Percentiles rank a stretch among this genome's conserved stretches.
Conservation (phyloP, 83 land plant species). For the Diphasiastrum complanatum region DNA sequence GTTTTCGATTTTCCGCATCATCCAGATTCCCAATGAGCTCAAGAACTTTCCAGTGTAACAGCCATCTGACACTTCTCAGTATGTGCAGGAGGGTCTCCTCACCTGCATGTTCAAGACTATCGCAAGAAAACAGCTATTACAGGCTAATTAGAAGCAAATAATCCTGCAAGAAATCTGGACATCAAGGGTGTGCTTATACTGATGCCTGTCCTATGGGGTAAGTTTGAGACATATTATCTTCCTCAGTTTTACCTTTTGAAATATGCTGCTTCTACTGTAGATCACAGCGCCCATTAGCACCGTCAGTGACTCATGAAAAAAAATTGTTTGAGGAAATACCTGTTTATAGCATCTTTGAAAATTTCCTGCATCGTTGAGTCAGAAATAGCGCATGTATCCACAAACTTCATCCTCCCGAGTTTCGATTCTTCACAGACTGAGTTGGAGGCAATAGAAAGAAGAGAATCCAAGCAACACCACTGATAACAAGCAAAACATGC, state of each 20-base stretch:
- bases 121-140: neutral
- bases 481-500: neutral
- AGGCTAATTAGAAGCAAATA: neutral
- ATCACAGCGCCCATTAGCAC: no score
- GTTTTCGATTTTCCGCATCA: slow-evolving; percentile 14
- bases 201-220: no score
- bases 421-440: neutral
- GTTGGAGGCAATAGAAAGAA: slow-evolving; percentile 24
- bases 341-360: slow-evolving; percentile 23
- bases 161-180: no score
- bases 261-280: no score
- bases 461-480: slow-evolving; percentile 30
- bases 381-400: slow-evolving; percentile 8
- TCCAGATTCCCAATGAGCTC: slow-evolving; percentile 7
- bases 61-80: slow-evolving; percentile 22
- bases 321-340: slow-evolving; percentile 13
- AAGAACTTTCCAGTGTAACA: slow-evolving; percentile 21
- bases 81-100: slow-evolving; percentile 28
- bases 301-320: neutral
- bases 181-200: no score
- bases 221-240: no score
- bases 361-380: slow-evolving; percentile 12
- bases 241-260: no score
- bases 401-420: neutral
- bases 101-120: slow-evolving; percentile 37